Percentiles rank a stretch among this genome's conserved stretches.
Conservation (phyloP, 2,329 filamentous ascomycete genomes). For the Botrytis fabae region DNA sequence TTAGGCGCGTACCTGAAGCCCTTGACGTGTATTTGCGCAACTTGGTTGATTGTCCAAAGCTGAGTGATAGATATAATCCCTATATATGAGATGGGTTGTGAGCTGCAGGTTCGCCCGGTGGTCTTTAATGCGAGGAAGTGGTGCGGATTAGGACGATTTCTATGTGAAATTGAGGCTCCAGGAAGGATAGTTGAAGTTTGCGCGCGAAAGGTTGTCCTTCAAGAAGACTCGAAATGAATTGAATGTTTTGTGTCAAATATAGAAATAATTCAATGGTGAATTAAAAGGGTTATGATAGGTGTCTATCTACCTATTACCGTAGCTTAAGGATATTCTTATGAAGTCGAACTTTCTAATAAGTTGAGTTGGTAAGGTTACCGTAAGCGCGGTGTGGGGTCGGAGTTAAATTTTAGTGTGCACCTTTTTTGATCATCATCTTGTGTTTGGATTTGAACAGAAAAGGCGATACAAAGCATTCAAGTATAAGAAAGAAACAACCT, state of each 20-base stretch:
- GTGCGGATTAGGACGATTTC: background rate
- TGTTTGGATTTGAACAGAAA: background rate
- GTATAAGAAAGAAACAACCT: background rate
- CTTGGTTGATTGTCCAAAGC: background rate
- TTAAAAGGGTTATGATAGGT: background rate
- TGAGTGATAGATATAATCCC: background rate
- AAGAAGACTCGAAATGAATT: background rate
- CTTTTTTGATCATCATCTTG: background rate
- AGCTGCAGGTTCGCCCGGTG: background rate
- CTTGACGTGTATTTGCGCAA: background rate
- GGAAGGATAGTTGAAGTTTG: background rate
- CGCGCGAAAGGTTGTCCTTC: background rate
- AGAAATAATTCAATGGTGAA: background rate
- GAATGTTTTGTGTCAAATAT: background rate
- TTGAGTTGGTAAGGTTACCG: background rate
- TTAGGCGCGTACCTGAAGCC: background rate
- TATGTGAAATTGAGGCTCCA: background rate
- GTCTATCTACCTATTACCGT: background rate
- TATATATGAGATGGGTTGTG: background rate
- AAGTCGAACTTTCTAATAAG: background rate
- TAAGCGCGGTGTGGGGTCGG: conserved; percentile 5
- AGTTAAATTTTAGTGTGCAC: background rate
- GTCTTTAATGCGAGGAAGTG: background rate
- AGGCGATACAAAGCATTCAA: background rate
- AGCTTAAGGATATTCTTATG: background rate